phyloP scores from a whole-genome alignment of 2,329 filamentous ascomycete genomes.

The Colletotrichum paranaense region DNA sequence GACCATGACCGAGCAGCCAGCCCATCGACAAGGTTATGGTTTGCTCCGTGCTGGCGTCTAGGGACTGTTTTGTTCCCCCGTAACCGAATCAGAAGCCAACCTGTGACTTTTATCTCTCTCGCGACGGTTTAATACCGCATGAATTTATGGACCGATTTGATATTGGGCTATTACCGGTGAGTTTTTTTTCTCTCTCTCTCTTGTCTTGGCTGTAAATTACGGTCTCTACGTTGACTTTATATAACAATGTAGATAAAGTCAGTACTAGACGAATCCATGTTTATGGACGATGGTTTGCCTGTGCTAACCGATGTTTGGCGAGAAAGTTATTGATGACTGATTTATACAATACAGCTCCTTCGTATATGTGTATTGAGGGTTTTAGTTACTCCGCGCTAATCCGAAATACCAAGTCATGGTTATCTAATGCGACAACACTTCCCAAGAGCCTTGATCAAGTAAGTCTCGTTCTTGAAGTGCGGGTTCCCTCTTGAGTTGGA shows the following conservation, averaged over 20 bases:
- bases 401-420: background rate
- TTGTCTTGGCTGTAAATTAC: background rate
- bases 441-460: background rate
- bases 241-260: background rate
- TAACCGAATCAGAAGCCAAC: background rate
- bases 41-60: slow-evolving; percentile 20
- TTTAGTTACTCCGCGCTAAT: background rate
- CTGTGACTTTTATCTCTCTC: too few relatives aligned
- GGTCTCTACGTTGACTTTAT: background rate
- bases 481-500: background rate
- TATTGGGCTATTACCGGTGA: background rate
- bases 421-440: background rate
- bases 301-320: background rate
- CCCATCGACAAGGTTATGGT: slow-evolving; percentile 21
- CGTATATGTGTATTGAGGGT: too few relatives aligned
- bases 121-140: background rate
- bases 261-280: background rate
- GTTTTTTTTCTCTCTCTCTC: background rate
- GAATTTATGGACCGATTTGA: background rate
- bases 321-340: background rate
- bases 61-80: background rate
- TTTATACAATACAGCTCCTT: background rate
- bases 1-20: too few relatives aligned
- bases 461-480: background rate
- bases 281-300: background rate